These are phyloP conservation scores for Ophiostoma sp. DNA, from an alignment of 2,329 filamentous ascomycete genomes.

Conservation along the genomic window DNA sequence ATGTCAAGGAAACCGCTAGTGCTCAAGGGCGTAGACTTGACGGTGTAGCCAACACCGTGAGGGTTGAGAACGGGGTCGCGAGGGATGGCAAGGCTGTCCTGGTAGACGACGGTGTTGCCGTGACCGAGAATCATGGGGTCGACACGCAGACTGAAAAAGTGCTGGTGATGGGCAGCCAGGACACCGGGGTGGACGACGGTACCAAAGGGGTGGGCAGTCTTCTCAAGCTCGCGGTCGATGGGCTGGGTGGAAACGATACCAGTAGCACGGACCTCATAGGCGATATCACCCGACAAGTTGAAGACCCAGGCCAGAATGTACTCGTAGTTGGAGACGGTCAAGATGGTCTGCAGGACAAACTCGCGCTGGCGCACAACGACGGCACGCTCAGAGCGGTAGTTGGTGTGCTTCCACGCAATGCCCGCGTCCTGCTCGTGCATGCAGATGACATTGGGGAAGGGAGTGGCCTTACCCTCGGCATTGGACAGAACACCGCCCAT, in stretches of 20 bases:
- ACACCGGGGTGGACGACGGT: slow-evolving; percentile 60
- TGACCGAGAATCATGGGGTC: slow-evolving; percentile 50
- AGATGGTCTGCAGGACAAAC: slow-evolving; percentile 62
- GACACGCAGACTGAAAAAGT: slow-evolving; percentile 60
- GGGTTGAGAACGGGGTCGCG: slow-evolving; percentile 41
- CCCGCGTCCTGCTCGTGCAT: slow-evolving; percentile 67
- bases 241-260: slow-evolving; percentile 53
- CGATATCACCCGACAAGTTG: slow-evolving; percentile 56
- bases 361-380: slow-evolving; percentile 56
- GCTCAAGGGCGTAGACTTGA: slow-evolving; percentile 40
- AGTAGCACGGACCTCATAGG: slow-evolving; percentile 58
- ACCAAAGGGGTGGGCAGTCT: slow-evolving; percentile 47
- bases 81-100: slow-evolving; percentile 40
- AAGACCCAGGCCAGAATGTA: slow-evolving; percentile 53
- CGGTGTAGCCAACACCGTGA: slow-evolving; percentile 44
- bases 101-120: slow-evolving; percentile 45
- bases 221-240: slow-evolving; percentile 52
- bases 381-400: slow-evolving; percentile 58
- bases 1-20: slow-evolving; percentile 45
- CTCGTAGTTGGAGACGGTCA: slow-evolving; percentile 66
- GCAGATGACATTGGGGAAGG: slow-evolving; percentile 53
- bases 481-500: slow-evolving; percentile 53
- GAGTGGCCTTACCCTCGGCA: slow-evolving; percentile 46
- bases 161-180: slow-evolving; percentile 64
- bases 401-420: slow-evolving; percentile 66